These are phyloP conservation scores for Cladophialophora carrionii DNA, from an alignment of 2,329 filamentous ascomycete genomes.

Conservation along the genomic window DNA sequence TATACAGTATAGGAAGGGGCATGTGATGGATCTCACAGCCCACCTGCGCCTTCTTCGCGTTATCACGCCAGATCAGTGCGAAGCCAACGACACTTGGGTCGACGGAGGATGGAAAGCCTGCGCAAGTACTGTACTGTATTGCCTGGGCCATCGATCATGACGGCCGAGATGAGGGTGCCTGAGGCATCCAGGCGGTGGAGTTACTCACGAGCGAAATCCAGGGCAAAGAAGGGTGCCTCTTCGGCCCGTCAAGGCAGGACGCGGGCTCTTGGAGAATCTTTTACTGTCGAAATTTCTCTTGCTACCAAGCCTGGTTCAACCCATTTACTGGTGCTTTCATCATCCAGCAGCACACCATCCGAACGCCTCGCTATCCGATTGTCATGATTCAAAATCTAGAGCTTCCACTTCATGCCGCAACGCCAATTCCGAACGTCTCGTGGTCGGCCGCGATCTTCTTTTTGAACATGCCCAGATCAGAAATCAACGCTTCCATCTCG, in stretches of 20 bases:
- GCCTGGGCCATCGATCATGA: background rate
- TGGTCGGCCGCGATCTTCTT: slow-evolving; percentile 81
- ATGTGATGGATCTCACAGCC: background rate
- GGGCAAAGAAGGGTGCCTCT: slow-evolving; percentile 10
- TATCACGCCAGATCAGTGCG: background rate
- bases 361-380: slow-evolving; percentile 26
- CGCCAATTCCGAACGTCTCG: slow-evolving; percentile 35
- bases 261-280: too few species aligned
- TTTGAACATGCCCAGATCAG: slow-evolving; percentile 77
- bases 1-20: too few species aligned
- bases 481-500: slow-evolving; percentile 81
- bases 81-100: background rate
- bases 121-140: background rate
- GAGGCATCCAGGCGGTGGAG: slow-evolving; percentile 7
- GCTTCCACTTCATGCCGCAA: slow-evolving; percentile 21
- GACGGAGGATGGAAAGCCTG: background rate
- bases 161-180: background rate
- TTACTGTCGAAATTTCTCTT: background rate
- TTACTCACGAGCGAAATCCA: slow-evolving; percentile 11
- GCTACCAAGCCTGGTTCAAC: background rate
- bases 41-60: background rate
- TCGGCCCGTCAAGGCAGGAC: too few species aligned
- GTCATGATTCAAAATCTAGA: background rate
- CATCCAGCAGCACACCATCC: background rate
- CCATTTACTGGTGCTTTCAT: background rate